Base-by-base conservation (phyloP, 2,329 filamentous ascomycete genomes). In the Pseudogymnoascus sp. region DNA sequence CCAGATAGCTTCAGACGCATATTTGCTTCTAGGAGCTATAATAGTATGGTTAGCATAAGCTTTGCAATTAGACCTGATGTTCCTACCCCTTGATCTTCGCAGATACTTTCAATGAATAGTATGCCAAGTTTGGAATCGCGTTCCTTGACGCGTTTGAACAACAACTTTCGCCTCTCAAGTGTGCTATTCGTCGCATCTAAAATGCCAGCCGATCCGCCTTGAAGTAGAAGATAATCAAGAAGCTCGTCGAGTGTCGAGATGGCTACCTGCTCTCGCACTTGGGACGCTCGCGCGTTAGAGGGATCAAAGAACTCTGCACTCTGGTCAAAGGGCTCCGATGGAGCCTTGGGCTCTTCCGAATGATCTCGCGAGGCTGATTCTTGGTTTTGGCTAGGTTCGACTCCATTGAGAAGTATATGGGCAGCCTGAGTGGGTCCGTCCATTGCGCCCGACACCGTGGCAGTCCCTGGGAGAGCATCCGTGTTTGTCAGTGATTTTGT, bases 151-250 rank as follows among this genome's bases (percentile, higher is more conserved):
- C 86, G 89, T 66, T 93, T 84, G 71, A 96, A 91, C 63, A 99
- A 84, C 26, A 89, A 83, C 75, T 93, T 87, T 60, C 95, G 86
- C 39, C 95, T 88, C 67, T 91, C 84, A 60, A 96, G 82, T 0
- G 95, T 99, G 78, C 93, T 97, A 78, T 99, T 99, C 6, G 95
- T 99, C 6, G 95, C 95, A 76, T 99, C 95, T 11, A 99, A 84
- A 67, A 99, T 97, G 39, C 95, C 95, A 8, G 97, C 91, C 31
- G 92, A 90, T 57, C 95, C 95, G 29, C 89, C 91, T 62, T 87
- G 82, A 23, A 87, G 81, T 36, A 97, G 80, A 10, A 99, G 86
- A 74, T 96, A 99, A 69, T 96, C 89, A 57, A 99, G 77, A 7
- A 97, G 81, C 73, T 99, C 95, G 70, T 99, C 91, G 61, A 97